A percentile compares a stretch with the other conserved stretches of the same genome.
Evolutionary conservation across 129 eudicot genomes (phyloP).

Genomic region (Lonicera japonica): DNA sequence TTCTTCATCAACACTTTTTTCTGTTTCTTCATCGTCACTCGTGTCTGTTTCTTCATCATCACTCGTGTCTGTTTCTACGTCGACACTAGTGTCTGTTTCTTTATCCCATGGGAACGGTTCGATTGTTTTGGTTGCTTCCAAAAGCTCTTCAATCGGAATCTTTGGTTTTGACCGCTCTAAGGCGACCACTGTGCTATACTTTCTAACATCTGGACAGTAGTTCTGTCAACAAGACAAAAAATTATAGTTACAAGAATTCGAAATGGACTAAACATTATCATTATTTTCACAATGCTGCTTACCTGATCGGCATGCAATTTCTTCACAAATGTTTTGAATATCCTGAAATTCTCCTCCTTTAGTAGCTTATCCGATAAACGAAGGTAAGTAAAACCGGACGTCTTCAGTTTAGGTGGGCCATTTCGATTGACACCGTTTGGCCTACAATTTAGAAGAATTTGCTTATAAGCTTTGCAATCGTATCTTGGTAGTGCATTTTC

Average conservation of each 20-base stretch:
- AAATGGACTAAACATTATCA: neutral
- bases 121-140: conserved; percentile 56
- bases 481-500: conserved; percentile 58
- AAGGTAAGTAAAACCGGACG: conserved; percentile 73
- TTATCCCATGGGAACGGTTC: conserved; percentile 58
- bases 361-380: conserved; percentile 52
- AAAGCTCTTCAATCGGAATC: conserved; percentile 52
- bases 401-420: conserved; percentile 49
- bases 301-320: conserved; percentile 88
- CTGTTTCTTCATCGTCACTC: too few species aligned
- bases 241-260: neutral
- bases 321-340: conserved; percentile 60
- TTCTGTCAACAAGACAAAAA: conserved; percentile 44
- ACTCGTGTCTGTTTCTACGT: too few species aligned
- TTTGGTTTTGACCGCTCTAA: conserved; percentile 63
- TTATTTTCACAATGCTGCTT: too few species aligned
- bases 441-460: conserved; percentile 65
- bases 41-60: too few species aligned
- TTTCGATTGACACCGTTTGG: conserved; percentile 67
- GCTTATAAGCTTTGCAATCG: conserved; percentile 44
- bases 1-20: too few species aligned
- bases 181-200: conserved; percentile 36
- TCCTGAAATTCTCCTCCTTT: conserved; percentile 41
- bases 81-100: conserved; percentile 79
- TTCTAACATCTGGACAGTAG: conserved; percentile 29